Evolutionary conservation across 2,329 filamentous ascomycete species (phyloP), one percentile per base, ranked within the genome.

Genomic region (Microcyclospora pomicola): DNA sequence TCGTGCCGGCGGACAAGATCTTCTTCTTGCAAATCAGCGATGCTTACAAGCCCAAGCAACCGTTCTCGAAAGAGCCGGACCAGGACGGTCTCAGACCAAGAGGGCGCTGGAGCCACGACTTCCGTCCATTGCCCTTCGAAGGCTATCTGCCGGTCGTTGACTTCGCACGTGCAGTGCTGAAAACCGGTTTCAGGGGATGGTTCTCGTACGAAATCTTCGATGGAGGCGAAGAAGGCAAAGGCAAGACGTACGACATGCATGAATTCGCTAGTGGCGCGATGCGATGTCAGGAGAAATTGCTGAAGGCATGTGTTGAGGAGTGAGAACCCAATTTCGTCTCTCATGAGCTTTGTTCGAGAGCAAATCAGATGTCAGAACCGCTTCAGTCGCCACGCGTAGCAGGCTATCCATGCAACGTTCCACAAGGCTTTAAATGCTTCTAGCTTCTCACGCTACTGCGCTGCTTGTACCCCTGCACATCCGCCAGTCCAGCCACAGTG

Each of bases 21-120:
- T 86, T 73, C 52, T 61, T 86, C 0, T 55, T 87, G 2, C 82
- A 87, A 54, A 77, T 87, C 37, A 80, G 73, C 2, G 82, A 88
- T 53, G 82, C 76, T 0, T 86, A 85, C 53, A 74, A 69, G 47
- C 68, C 75, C 29, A 61, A 49, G 34, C 37, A 65, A 0, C 75
- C 79, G 0, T 52, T 86, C 5, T 56, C 65, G 15, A 60, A 65
- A 3, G 57, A 69, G 33, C 49, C 55, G 0, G 65, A 72, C 27
- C 61, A 69, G 15, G 58, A 62, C 5, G 77, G 75, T 0, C 49
- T 77, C 32, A 59, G 75, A 24, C 75, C 80, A 0, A 63, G 77
- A 27, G 77, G 70, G 0, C 62, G 70, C 27, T 87, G 82, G 82
- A 85, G 79, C 49, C 75, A 80, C 56, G 75, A 77, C 44, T 79